Evolutionary conservation across 306 rosid genomes (phyloP).

Genomic region (Amphicarpaea edgeworthii): DNA sequence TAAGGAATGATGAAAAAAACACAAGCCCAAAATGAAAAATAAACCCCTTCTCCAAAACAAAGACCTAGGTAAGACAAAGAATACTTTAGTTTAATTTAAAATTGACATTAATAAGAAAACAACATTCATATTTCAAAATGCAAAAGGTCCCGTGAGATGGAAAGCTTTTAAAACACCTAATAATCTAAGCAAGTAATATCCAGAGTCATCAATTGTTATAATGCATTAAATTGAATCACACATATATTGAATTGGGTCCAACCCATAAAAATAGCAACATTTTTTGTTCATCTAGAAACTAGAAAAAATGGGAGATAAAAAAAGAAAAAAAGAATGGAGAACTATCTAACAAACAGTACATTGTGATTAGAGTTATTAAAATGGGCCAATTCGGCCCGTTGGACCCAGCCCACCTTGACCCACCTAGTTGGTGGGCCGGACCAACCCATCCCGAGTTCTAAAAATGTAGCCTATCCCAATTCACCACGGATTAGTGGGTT

Average conservation of each 20-base stretch:
- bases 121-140: not conserved
- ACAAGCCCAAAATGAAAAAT: not conserved
- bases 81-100: not conserved
- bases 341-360: not conserved
- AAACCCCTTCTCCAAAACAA: not conserved
- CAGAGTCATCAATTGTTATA: constrained; percentile 13
- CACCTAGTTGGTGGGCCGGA: too few relatives aligned
- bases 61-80: not conserved
- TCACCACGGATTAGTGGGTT: too few relatives aligned
- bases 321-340: not conserved
- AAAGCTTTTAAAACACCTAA: not conserved
- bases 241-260: not conserved
- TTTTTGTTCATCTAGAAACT: not conserved
- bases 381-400: too few relatives aligned
- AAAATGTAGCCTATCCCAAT: too few relatives aligned
- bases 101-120: not conserved
- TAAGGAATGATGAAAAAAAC: not conserved
- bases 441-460: too few relatives aligned
- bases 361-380: too few relatives aligned
- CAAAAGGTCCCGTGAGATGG: not conserved
- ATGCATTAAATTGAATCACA: not conserved
- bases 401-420: too few relatives aligned
- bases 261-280: constrained; percentile 16
- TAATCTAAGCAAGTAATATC: not conserved
- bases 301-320: not conserved